Evolutionary conservation across 192 early-diverging fungal species (phyloP), one percentile per base, ranked within the genome.

Genomic region (Umbelopsis isabellina): DNA sequence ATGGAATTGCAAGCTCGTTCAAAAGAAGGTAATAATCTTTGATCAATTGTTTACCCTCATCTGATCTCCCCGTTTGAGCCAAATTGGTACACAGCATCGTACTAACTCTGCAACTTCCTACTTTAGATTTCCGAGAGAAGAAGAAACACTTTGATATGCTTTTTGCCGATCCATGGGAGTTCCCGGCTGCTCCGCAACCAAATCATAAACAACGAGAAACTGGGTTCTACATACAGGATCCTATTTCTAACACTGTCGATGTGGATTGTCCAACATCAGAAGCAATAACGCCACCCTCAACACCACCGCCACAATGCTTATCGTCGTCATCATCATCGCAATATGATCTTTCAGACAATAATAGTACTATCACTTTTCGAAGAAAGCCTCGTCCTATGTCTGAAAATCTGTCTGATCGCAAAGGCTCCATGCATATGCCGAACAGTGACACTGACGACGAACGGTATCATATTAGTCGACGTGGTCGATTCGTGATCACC

Each of bases 1-100:
- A 61, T 33, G 16, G 55, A 61, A 61, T 30, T 61, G 3, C 55
- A 61, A 61, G 55, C 55, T 35, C 55, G 55, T 16, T 61, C 55
- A 13, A 61, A 61, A 35, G 27, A 61, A 33, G 55, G 55, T 61
- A 61, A 8, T 23, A 30, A 30, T 5, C 27, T 23, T 21, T 52
- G 50, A 22, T 11, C 20, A 20, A 20, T 22, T 21, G 9, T 21
- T 52, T 21, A 20, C 10, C 25, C 51, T 25, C 13, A 52, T 52
- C 21, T 25, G 21, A 52, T 41, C 37, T 30, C 37, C 37, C 37
- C 37, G 6, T 6, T 41, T 41, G 10, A 41, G 37, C 37, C 37
- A 41, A 9, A 41, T 41, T 5, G 10, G 37, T 41, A 41, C 37
- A 41, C 37, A 6, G 1, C 37, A 41, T 41, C 37, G 37, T 41